Evolutionary conservation across 202 grass and related monocot species (phyloP), one percentile per base, ranked within the genome.

Genomic region (Bolboschoenoplectus hybrid): DNA sequence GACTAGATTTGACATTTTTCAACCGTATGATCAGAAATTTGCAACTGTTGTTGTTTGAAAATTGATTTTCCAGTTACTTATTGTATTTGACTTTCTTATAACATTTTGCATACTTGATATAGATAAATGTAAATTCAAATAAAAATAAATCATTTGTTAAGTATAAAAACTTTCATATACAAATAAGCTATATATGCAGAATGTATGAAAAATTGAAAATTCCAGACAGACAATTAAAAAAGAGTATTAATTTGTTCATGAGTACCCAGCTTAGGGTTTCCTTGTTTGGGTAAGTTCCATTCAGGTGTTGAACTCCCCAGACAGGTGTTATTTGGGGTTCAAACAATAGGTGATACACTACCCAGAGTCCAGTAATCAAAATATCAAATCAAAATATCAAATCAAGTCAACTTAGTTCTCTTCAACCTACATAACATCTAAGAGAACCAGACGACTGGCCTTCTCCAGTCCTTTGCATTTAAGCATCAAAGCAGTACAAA

Each of bases 271-370:
- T 49, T 51, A 74, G 70, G 44, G 32, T 12, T 32, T 9, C 14
- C 43, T 20, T 50, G 62, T 49, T 35, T 65, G 79, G 56, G 16
- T 44, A 82, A 62, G 81, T 83, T 50, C 26, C 20, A 81, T 81
- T 70, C 32, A 13, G 81, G 81, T 55, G 44, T 56, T 84, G 47
- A 39, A 55, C 44, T 69, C 17, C 81, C 45, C 35, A 69, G 81
- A 38, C 41, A n/a, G 81, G 62, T 56, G 2, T 55, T 70, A 84
- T 53, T 69, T 84, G 64, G 81, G 81, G 81, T 8, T 69, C 7
- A 38, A 55, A 17, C 58, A 84, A 56, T 52, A 35, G 62, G 58
- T 70, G 63, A 67, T 52, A 82, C 14, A 26, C 52, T 34, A 63
- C 32, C 14, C 26, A 46, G 17, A 39, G 60, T 14, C 50, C 26